Percentiles rank a stretch among this genome's conserved stretches.
phyloP scores from a whole-genome alignment of 2,329 filamentous ascomycete genomes.

The Claviceps sp. region DNA sequence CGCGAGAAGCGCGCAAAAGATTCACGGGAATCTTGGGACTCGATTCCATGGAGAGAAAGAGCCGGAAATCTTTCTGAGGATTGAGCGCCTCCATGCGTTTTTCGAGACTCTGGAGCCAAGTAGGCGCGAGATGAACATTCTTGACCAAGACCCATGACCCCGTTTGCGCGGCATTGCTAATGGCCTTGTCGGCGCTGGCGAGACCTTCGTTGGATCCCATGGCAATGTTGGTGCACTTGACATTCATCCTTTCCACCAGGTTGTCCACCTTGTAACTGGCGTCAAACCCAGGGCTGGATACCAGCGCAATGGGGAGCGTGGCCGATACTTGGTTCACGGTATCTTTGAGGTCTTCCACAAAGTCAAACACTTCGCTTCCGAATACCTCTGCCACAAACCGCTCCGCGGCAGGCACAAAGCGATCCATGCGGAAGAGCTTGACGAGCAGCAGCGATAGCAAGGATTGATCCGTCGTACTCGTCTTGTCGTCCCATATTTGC shows the following conservation, averaged over 20 bases:
- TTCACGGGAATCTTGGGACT: slow-evolving; percentile 96
- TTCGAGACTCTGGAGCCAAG: slow-evolving; percentile 93
- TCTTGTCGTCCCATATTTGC: slow-evolving; percentile 51
- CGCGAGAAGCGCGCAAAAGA: slow-evolving; percentile 77
- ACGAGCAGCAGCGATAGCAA: slow-evolving; percentile 77
- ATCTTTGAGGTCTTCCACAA: slow-evolving; percentile 71
- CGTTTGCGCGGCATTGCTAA: slow-evolving; percentile 78
- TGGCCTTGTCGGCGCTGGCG: slow-evolving; percentile 86
- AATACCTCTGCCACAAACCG: slow-evolving; percentile 82
- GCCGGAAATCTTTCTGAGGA: slow-evolving; percentile 79
- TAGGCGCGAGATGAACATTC: slow-evolving; percentile 92
- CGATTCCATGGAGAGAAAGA: slow-evolving; percentile 97
- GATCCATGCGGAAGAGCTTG: slow-evolving; percentile 89
- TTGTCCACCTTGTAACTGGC: slow-evolving; percentile 98
- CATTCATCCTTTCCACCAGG: slow-evolving; percentile 70
- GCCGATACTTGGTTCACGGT: slow-evolving; percentile 77
- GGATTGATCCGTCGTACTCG: slow-evolving; percentile 56
- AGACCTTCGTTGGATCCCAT: slow-evolving; percentile 97
- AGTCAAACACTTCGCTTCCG: slow-evolving; percentile 67
- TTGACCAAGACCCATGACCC: slow-evolving; percentile 97
- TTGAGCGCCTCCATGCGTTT: slow-evolving; percentile 94
- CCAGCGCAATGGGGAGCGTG: slow-evolving; percentile 75
- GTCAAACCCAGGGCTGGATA: slow-evolving; percentile 92
- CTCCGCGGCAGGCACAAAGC: slow-evolving; percentile 86
- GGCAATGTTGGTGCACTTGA: slow-evolving; percentile 88